Conservation (phyloP, 192 early-diverging fungal genomes). For the Coemansia sp. region DNA sequence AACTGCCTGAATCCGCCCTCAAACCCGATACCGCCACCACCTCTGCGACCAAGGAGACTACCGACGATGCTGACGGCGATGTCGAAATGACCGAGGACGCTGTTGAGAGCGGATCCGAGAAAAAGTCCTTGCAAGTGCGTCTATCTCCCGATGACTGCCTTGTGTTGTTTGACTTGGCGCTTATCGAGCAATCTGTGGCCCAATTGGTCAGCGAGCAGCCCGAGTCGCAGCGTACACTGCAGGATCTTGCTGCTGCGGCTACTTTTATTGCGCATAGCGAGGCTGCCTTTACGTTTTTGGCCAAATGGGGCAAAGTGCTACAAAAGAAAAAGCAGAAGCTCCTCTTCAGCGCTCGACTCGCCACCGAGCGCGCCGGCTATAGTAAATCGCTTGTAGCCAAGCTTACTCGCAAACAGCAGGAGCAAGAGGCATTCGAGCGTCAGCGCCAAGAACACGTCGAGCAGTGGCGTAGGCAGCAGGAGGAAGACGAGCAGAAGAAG, state of each 20-base stretch:
- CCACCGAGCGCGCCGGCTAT: slow-evolving; percentile 60
- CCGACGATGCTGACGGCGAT: background rate
- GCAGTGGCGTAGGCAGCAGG: slow-evolving; percentile 57
- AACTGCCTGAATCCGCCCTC: slow-evolving; percentile 16
- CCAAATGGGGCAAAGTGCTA: slow-evolving; percentile 31
- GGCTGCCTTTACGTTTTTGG: slow-evolving; percentile 25
- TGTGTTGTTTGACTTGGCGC: slow-evolving; percentile 67
- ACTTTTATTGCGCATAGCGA: slow-evolving; percentile 57
- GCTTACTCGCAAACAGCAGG: slow-evolving; percentile 56
- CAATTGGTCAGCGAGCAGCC: slow-evolving; percentile 74
- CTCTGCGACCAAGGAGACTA: background rate
- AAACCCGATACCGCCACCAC: background rate
- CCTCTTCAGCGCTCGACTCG: slow-evolving; percentile 62
- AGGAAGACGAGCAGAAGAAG: slow-evolving; percentile 47
- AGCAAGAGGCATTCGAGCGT: slow-evolving; percentile 61
- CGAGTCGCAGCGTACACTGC: slow-evolving; percentile 59
- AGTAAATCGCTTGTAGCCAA: slow-evolving; percentile 60
- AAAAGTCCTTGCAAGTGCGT: background rate
- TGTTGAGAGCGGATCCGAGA: background rate
- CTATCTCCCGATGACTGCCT: slow-evolving; percentile 56
- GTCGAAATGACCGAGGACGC: background rate
- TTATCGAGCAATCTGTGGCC: slow-evolving; percentile 82
- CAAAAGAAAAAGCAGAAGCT: slow-evolving; percentile 52
- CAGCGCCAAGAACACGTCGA: slow-evolving; percentile 54
- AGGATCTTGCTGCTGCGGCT: slow-evolving; percentile 58